phyloP scores from a whole-genome alignment of 345 rosid species.

The Anastatica hierochuntica region DNA sequence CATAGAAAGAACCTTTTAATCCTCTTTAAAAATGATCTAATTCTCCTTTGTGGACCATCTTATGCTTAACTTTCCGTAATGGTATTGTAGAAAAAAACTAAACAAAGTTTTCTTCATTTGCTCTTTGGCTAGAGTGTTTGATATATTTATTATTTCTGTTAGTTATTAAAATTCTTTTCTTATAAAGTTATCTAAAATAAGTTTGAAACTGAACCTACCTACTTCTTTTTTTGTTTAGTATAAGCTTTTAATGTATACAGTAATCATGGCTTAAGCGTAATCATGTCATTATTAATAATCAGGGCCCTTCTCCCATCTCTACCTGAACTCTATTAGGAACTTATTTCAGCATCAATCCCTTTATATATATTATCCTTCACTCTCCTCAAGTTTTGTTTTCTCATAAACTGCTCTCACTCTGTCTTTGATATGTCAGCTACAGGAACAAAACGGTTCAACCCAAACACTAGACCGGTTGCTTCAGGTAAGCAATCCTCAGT shows the following conservation, averaged over 20 bases:
- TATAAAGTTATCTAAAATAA: constrained; percentile 4
- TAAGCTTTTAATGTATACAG: constrained; percentile 1
- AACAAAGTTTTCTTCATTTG: constrained; percentile 4
- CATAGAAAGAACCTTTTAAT: constrained; percentile 16
- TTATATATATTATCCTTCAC: neutral
- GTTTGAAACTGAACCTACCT: constrained; percentile 2
- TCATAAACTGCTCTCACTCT: neutral
- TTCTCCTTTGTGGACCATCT: constrained; percentile 16
- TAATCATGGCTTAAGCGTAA: constrained; percentile 15
- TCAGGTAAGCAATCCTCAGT: constrained; percentile 10
- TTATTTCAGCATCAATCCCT: neutral
- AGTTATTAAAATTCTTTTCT: constrained; percentile 6
- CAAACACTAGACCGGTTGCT: constrained; percentile 16
- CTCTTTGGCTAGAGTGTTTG: constrained; percentile 15
- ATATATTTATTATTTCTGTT: constrained; percentile 1
- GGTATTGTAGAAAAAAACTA: too few relatives aligned
- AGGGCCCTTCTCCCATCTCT: too few relatives aligned
- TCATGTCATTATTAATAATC: constrained; percentile 21
- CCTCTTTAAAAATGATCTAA: constrained; percentile 6
- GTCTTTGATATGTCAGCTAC: constrained; percentile 27
- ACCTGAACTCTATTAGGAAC: constrained; percentile 5
- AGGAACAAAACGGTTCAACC: constrained; percentile 17
- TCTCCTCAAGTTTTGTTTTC: constrained; percentile 2
- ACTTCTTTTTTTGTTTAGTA: neutral
- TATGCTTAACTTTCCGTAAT: too few relatives aligned